Conservation (phyloP, 768 basidiomycete species). For the Tephrocybe sp. region DNA sequence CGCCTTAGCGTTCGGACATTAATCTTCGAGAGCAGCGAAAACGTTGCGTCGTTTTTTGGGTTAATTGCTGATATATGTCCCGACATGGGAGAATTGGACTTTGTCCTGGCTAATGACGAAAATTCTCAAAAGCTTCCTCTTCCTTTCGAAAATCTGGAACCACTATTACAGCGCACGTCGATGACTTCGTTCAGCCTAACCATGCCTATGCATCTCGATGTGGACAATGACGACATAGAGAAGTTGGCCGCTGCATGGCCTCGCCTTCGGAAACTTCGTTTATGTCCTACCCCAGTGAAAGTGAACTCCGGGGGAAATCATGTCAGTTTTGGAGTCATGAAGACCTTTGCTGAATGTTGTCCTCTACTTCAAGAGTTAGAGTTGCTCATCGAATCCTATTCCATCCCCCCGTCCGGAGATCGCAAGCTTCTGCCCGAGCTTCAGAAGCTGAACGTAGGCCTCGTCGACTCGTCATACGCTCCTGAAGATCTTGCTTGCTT, state of each 20-base stretch:
- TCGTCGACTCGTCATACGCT: neutral
- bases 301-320: neutral
- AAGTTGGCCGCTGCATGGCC: constrained; percentile 9
- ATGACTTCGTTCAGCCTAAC: constrained; percentile 4
- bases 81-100: constrained; percentile 1
- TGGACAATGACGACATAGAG: constrained; percentile 6
- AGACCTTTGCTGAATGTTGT: constrained; percentile 3
- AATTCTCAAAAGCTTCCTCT: neutral
- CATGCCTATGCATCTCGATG: constrained; percentile 6
- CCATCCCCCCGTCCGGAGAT: neutral
- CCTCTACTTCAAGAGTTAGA: neutral
- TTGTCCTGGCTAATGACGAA: neutral
- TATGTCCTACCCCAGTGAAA: neutral
- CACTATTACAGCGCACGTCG: constrained; percentile 8
- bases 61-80: constrained; percentile 9
- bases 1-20: constrained; percentile 7
- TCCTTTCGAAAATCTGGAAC: constrained; percentile 7
- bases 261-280: neutral
- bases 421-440: constrained; percentile 3
- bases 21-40: constrained; percentile 1
- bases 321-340: neutral
- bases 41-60: constrained; percentile 5
- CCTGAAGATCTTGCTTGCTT: constrained; percentile 6
- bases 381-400: constrained; percentile 2
- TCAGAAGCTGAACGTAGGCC: neutral